Evolutionary conservation across 345 rosid genomes (phyloP).

Genomic region (Hibiscus tridactylites): DNA sequence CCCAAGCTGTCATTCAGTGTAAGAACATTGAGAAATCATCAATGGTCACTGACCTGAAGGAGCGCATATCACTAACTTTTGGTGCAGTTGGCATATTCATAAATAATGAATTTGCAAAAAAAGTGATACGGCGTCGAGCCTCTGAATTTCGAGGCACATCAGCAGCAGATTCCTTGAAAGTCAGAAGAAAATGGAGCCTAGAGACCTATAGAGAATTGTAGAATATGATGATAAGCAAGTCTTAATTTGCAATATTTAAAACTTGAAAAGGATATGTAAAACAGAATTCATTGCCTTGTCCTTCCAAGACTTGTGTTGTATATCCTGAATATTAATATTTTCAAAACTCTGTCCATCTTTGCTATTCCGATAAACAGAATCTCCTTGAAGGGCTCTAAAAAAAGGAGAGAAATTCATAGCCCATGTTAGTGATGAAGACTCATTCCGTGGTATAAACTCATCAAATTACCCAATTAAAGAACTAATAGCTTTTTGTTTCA

Average conservation of each 20-base stretch:
- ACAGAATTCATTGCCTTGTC: slow-evolving; percentile 49
- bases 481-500: slow-evolving; percentile 10
- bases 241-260: background rate
- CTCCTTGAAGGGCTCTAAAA: slow-evolving; percentile 52
- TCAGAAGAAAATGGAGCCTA: slow-evolving; percentile 69
- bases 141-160: slow-evolving; percentile 89
- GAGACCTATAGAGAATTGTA: slow-evolving; percentile 38
- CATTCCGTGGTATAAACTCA: background rate
- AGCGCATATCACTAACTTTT: slow-evolving; percentile 76
- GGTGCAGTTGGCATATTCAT: slow-evolving; percentile 93
- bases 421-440: background rate
- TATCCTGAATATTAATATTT: slow-evolving; percentile 36
- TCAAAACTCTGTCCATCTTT: slow-evolving; percentile 71
- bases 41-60: slow-evolving; percentile 56
- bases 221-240: slow-evolving; percentile 12
- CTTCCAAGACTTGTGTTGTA: slow-evolving; percentile 30
- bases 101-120: slow-evolving; percentile 90
- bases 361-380: slow-evolving; percentile 21
- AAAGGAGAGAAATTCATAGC: background rate
- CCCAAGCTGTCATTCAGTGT: background rate
- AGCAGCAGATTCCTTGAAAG: slow-evolving; percentile 91
- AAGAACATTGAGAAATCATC: background rate
- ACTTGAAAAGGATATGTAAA: background rate
- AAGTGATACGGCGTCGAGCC: slow-evolving; percentile 95
- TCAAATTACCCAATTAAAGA: background rate